Evolutionary conservation across 208 protist species (phyloP), one percentile per base, ranked within the genome.

Genomic region (Crithidia expoeki): DNA sequence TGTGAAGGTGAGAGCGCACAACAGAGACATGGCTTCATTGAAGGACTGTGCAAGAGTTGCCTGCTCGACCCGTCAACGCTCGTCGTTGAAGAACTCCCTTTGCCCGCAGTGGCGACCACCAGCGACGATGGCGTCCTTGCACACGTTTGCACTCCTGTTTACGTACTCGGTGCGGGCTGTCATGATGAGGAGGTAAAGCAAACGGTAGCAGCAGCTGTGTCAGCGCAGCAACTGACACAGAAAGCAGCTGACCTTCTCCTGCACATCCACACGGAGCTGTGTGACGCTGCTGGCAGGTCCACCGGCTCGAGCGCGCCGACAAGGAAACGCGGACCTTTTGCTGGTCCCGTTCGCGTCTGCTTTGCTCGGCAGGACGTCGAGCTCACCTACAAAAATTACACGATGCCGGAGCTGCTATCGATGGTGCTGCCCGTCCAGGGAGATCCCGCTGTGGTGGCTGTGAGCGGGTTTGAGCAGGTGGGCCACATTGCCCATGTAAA

Each of bases 401-500:
- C 90, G 7, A 95, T 94, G 88, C 69, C 86, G 16, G 86, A 97
- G 74, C 60, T 95, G 28, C 83, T 97, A 19, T 57, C 64, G 36
- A 67, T 65, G 44, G 74, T 94, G 56, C 40, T 84, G 62, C 65
- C 68, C 23, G 32, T 74, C 33, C 12, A 44, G 17, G 68, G 59
- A 28, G 38, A 72, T 4, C 23, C 38, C 11, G 68, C 62, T 17
- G 36, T 89, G 4, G 77, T 84, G 30, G 78, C 80, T 33, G 75
- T 94, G 17, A 93, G 86, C 62, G 85, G 88, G 17, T 95, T 97
- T 61, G 93, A 97, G 71, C 86, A 94, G 72, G 84, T 98, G 21
- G 94, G 97, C 19, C 98, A 99, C 81, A 98, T 99, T 44, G 98
- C 98, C 1, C 98, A 99, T 74, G 70, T 99, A 16, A 99, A 99